phyloP scores from a whole-genome alignment of 495 filamentous ascomycete species.

The Aspergillus hancockii region DNA sequence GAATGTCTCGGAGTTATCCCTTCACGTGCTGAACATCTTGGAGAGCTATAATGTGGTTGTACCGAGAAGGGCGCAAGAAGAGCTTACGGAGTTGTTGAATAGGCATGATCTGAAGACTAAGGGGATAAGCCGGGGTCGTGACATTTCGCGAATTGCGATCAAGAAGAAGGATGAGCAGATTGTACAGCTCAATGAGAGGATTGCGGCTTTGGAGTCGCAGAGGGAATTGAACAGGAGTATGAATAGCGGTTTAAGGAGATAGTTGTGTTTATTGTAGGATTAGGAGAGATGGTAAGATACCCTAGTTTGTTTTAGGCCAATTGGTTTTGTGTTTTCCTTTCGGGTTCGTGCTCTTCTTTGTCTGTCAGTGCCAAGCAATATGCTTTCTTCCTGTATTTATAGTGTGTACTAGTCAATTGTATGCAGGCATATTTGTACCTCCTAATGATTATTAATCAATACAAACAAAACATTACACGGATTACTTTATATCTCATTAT shows the following conservation, averaged over 20 bases:
- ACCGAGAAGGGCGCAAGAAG: constrained; percentile 37
- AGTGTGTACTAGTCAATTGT: neutral
- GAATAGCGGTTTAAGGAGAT: constrained; percentile 28
- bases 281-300: constrained; percentile 13
- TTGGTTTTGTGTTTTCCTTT: neutral
- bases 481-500: too few relatives aligned
- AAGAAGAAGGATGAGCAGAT: constrained; percentile 63
- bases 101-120: constrained; percentile 54
- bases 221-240: constrained; percentile 45
- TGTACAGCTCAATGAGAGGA: constrained; percentile 53
- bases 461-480: too few relatives aligned
- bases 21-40: constrained; percentile 52
- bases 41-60: constrained; percentile 48
- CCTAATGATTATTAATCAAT: too few relatives aligned
- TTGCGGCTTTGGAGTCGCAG: constrained; percentile 33
- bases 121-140: constrained; percentile 62
- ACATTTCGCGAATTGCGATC: constrained; percentile 60
- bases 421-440: too few relatives aligned
- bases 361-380: neutral
- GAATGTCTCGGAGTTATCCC: constrained; percentile 50
- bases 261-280: neutral
- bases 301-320: constrained; percentile 6
- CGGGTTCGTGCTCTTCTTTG: neutral
- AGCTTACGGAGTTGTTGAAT: constrained; percentile 51
- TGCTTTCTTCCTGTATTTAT: neutral